Conservation (phyloP, 106 monocot genomes). For the Gastrodia elata region DNA sequence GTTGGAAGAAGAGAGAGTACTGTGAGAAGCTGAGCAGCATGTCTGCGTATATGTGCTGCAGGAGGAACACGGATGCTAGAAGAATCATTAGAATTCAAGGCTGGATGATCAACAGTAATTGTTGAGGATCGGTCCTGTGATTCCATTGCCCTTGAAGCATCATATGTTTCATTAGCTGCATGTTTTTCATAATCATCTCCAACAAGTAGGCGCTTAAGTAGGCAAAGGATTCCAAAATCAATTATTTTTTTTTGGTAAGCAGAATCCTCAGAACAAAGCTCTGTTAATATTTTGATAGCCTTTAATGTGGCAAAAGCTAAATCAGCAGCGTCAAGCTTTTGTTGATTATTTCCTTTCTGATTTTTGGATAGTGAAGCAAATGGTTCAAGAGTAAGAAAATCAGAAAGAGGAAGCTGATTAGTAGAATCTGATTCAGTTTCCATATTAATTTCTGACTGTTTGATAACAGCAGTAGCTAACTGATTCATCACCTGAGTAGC, state of each 20-base stretch:
- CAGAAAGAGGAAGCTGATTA: conserved; percentile 41
- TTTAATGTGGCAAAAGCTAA: conserved; percentile 84
- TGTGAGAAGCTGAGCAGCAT: conserved; percentile 78
- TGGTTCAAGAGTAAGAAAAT: conserved; percentile 79
- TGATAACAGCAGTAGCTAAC: conserved; percentile 58
- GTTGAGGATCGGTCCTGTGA: conserved; percentile 29
- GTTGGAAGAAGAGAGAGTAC: conserved; percentile 69
- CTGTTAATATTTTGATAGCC: conserved; percentile 80
- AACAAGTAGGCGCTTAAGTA: conserved; percentile 76
- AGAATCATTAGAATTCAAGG: conserved; percentile 38
- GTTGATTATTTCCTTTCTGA: conserved; percentile 48
- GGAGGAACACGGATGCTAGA: conserved; percentile 80
- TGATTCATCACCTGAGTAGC: conserved; percentile 66
- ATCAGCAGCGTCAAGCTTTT: conserved; percentile 80
- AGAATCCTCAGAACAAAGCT: conserved; percentile 69
- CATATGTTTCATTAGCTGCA: conserved; percentile 86
- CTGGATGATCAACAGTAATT: conserved; percentile 31
- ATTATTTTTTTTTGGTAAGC: conserved; percentile 55
- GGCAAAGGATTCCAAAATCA: conserved; percentile 67
- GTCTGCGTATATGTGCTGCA: conserved; percentile 81
- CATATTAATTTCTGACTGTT: conserved; percentile 28
- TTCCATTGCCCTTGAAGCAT: conserved; percentile 64
- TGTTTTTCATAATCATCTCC: conserved; percentile 89
- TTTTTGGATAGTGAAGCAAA: conserved; percentile 52
- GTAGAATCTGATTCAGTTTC: conserved; percentile 37